Percentiles rank a stretch among this genome's conserved stretches.
Evolutionary conservation across 441 rosid species (phyloP).

Genomic region (Gossypium lobatum): DNA sequence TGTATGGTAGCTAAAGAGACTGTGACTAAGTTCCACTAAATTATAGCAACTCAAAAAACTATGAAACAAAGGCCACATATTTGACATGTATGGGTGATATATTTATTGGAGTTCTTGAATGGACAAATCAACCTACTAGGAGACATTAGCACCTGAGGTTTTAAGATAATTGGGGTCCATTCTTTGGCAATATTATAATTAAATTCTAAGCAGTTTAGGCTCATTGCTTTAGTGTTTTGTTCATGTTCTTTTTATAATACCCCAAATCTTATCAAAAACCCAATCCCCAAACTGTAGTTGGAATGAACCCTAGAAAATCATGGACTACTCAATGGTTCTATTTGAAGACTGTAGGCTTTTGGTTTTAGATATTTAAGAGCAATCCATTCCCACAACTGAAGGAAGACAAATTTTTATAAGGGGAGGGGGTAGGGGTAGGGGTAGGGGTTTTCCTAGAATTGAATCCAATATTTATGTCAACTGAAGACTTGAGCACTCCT

Average conservation of each 20-base stretch:
- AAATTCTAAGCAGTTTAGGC: conserved; percentile 6
- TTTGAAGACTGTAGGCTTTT: background rate
- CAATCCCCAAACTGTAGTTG: conserved; percentile 31
- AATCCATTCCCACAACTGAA: background rate
- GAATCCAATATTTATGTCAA: no score
- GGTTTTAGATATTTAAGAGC: background rate
- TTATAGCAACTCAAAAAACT: background rate
- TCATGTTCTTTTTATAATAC: conserved; percentile 2
- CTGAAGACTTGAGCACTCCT: no score
- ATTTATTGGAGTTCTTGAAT: conserved; percentile 19
- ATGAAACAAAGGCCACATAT: background rate
- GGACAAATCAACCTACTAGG: conserved; percentile 39
- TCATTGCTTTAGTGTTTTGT: conserved; percentile 11
- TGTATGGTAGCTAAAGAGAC: background rate
- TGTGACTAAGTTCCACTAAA: background rate
- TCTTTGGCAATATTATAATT: conserved; percentile 13
- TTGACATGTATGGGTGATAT: conserved; percentile 15
- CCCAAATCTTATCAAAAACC: conserved; percentile 26
- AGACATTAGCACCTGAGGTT: conserved; percentile 46
- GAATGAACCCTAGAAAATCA: conserved; percentile 13
- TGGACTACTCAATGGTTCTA: conserved; percentile 2
- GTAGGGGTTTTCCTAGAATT: no score
- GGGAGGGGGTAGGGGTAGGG: no score
- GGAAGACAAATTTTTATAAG: background rate
- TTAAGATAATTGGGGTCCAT: conserved; percentile 26